A percentile compares a stretch with the other conserved stretches of the same genome.
These are phyloP conservation scores for Xylaria sp. DNA, from an alignment of 2,329 filamentous ascomycete species.

Conservation along the genomic window DNA sequence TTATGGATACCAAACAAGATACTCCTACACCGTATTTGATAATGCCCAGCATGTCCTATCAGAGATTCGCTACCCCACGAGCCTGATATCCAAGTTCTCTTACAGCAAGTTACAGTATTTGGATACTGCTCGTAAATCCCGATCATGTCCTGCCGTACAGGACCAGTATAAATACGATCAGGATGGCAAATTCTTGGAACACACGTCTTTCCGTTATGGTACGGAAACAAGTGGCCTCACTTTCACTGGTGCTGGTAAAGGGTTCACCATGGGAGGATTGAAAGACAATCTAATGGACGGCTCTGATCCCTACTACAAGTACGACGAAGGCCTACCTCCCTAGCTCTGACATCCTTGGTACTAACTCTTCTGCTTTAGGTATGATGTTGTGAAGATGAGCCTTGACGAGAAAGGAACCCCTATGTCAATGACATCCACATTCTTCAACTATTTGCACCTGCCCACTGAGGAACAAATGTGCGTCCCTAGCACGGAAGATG, in stretches of 20 bases:
- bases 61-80: not conserved
- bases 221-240: too few relatives aligned
- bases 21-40: too few relatives aligned
- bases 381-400: constrained; percentile 7
- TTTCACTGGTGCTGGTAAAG: constrained; percentile 8
- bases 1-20: too few relatives aligned
- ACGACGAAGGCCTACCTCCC: too few relatives aligned
- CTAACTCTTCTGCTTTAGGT: not conserved
- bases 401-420: not conserved
- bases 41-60: not conserved
- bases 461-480: not conserved
- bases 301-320: too few relatives aligned
- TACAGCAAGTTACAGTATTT: not conserved
- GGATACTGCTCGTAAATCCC: not conserved
- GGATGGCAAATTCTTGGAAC: too few relatives aligned
- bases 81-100: not conserved
- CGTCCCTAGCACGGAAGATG: not conserved
- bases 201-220: too few relatives aligned
- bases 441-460: constrained; percentile 13
- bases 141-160: too few relatives aligned
- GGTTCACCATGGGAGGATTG: not conserved
- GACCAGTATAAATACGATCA: too few relatives aligned
- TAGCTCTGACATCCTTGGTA: too few relatives aligned
- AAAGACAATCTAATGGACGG: constrained; percentile 7
- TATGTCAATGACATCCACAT: constrained; percentile 9